Evolutionary conservation across 331 rosid species (phyloP).

Genomic region (Erythrophleum ivorense): DNA sequence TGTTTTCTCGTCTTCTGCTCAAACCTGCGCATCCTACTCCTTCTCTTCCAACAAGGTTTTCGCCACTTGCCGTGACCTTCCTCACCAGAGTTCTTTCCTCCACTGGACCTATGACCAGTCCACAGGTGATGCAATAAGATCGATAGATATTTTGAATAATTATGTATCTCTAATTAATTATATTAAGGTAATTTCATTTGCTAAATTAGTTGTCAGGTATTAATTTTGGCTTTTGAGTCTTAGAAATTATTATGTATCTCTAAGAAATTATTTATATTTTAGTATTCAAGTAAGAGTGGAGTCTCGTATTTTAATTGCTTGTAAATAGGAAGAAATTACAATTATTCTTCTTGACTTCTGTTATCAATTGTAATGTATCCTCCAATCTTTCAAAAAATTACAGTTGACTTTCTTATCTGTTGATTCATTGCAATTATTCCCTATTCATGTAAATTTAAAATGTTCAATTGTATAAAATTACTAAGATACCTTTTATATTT

Average conservation of each 20-base stretch:
- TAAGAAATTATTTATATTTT: neutral
- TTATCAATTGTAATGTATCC: no score
- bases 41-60: conserved; percentile 47
- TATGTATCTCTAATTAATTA: neutral
- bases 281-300: neutral
- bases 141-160: neutral
- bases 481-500: no score
- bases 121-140: neutral
- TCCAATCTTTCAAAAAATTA: no score
- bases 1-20: conserved; percentile 37
- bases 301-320: neutral
- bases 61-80: conserved; percentile 58
- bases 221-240: neutral
- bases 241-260: neutral
- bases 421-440: no score
- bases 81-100: conserved; percentile 63
- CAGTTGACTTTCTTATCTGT: no score
- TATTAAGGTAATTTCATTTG: neutral
- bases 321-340: neutral
- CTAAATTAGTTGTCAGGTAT: neutral
- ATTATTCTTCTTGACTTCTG: no score
- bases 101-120: conserved; percentile 63
- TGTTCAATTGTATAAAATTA: no score
- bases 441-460: no score
- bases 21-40: conserved; percentile 46